Evolutionary conservation across 352 stramenopile genomes (phyloP).

Genomic region (Pseudoperonospora humuli): DNA sequence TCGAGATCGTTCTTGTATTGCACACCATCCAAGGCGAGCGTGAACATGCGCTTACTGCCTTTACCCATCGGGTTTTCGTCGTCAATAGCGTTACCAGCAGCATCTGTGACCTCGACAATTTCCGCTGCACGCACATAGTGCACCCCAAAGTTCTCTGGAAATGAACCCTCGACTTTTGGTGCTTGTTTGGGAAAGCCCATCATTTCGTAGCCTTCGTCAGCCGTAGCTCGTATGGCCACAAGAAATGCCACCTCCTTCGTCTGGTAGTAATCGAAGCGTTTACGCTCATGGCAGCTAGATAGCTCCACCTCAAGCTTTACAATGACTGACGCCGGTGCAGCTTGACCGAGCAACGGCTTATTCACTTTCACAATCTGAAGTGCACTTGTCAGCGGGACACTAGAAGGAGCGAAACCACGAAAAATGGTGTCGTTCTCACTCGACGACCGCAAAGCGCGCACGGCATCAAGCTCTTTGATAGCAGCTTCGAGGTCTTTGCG

Average conservation of each 20-base stretch:
- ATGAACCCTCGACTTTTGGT: constrained; percentile 30
- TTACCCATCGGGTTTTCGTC: constrained; percentile 32
- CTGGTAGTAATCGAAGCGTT: constrained; percentile 84
- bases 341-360: constrained; percentile 88
- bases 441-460: constrained; percentile 30
- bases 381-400: constrained; percentile 27
- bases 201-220: constrained; percentile 57
- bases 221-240: constrained; percentile 63
- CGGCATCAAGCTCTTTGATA: constrained; percentile 64
- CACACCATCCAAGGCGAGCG: constrained; percentile 84
- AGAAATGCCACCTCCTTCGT: constrained; percentile 94
- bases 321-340: constrained; percentile 69
- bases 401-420: constrained; percentile 39
- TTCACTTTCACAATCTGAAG: constrained; percentile 76
- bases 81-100: constrained; percentile 49
- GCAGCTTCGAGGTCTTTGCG: constrained; percentile 79
- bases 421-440: constrained; percentile 51
- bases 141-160: constrained; percentile 87
- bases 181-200: constrained; percentile 45
- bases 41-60: constrained; percentile 81
- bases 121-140: constrained; percentile 62
- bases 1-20: constrained; percentile 93
- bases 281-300: constrained; percentile 33
- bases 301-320: constrained; percentile 87
- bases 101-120: constrained; percentile 83